Evolutionary conservation across 2,329 filamentous ascomycete genomes (phyloP).

Genomic region (Penicillium sp.): DNA sequence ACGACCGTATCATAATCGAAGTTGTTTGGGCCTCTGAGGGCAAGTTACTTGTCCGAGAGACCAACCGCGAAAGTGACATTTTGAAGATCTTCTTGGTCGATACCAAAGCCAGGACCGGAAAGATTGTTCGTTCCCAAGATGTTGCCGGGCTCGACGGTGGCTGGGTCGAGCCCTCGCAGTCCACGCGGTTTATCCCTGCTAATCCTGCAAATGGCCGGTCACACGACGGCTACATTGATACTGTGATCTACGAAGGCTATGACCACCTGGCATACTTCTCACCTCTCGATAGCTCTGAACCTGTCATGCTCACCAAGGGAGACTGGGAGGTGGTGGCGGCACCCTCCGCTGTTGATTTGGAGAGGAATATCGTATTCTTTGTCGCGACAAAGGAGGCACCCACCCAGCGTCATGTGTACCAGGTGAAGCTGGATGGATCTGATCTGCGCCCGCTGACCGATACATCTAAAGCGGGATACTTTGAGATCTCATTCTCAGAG

Average conservation of each 20-base stretch:
- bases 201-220: constrained; percentile 72
- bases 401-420: constrained; percentile 89
- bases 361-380: constrained; percentile 88
- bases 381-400: constrained; percentile 81
- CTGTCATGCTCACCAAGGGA: constrained; percentile 81
- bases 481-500: constrained; percentile 78
- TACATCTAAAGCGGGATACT: constrained; percentile 71
- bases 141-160: constrained; percentile 85
- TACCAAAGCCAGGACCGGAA: constrained; percentile 68
- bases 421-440: constrained; percentile 78
- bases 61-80: constrained; percentile 90
- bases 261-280: constrained; percentile 94
- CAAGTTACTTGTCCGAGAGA: constrained; percentile 84
- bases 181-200: constrained; percentile 81
- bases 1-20: constrained; percentile 87
- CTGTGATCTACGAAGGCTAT: constrained; percentile 78
- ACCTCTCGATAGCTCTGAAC: constrained; percentile 78
- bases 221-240: constrained; percentile 90
- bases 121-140: constrained; percentile 75
- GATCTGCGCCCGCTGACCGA: constrained; percentile 73
- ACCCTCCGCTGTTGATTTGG: constrained; percentile 79
- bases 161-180: constrained; percentile 93
- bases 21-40: constrained; percentile 81
- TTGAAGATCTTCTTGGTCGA: constrained; percentile 86
- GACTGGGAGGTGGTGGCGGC: constrained; percentile 88